A percentile compares a stretch with the other conserved stretches of the same genome.
phyloP scores from a whole-genome alignment of 768 basidiomycete genomes.

The Trametes coccinea region DNA sequence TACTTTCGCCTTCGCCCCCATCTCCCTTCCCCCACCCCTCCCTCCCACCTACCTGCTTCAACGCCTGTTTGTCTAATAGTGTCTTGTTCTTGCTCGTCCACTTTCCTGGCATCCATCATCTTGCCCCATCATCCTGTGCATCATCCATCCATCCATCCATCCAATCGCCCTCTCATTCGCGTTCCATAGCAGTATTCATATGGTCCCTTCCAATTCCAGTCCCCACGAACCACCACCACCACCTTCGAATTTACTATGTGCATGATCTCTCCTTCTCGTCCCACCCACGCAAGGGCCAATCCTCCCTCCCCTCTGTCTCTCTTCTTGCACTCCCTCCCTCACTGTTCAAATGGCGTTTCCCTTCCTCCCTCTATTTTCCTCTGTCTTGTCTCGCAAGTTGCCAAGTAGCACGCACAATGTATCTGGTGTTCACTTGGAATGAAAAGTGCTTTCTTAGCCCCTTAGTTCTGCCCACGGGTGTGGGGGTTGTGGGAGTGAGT shows the following conservation, averaged over 20 bases:
- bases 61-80: too few species aligned
- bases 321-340: neutral
- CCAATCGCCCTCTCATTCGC: neutral
- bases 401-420: conserved; percentile 22
- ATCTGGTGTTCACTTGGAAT: conserved; percentile 14
- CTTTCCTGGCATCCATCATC: too few species aligned
- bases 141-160: neutral
- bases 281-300: neutral
- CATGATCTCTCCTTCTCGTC: conserved; percentile 1
- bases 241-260: neutral
- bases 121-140: neutral
- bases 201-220: neutral
- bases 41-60: neutral
- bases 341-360: neutral
- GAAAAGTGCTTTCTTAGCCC: neutral
- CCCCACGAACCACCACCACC: neutral
- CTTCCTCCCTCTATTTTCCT: neutral
- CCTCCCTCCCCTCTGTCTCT: neutral
- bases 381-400: neutral
- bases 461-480: too few species aligned
- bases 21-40: neutral
- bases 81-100: too few species aligned
- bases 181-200: neutral
- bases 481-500: too few species aligned
- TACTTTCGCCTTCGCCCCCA: neutral